These are phyloP conservation scores for Aotearoamyces nothofagi DNA, from an alignment of 2,329 filamentous ascomycete species.

Conservation along the genomic window DNA sequence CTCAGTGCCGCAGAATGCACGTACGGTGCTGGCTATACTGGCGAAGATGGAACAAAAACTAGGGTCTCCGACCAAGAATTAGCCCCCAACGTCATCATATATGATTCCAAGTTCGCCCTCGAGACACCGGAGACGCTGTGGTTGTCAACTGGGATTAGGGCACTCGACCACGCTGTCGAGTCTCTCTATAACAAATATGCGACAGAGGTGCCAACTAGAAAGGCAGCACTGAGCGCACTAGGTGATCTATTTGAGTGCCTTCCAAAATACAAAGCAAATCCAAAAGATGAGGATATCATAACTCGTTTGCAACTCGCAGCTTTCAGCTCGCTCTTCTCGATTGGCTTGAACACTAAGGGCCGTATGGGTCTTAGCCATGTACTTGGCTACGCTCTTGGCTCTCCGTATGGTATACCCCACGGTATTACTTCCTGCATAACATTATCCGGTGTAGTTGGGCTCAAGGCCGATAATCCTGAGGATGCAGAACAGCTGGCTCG, in stretches of 20 bases:
- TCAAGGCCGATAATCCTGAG: slow-evolving; percentile 29
- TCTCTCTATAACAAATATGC: slow-evolving; percentile 34
- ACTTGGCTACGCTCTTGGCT: slow-evolving; percentile 35
- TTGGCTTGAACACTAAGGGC: slow-evolving; percentile 30
- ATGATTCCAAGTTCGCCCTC: slow-evolving; percentile 33
- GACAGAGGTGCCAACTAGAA: slow-evolving; percentile 32
- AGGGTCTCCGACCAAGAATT: slow-evolving; percentile 26
- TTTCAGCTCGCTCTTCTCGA: slow-evolving; percentile 32
- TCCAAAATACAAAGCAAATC: slow-evolving; percentile 27
- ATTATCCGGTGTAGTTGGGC: slow-evolving; percentile 34
- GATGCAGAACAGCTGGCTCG: slow-evolving; percentile 29
- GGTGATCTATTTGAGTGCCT: slow-evolving; percentile 30
- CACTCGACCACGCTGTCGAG: slow-evolving; percentile 40
- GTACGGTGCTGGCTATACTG: slow-evolving; percentile 33
- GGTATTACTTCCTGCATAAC: slow-evolving; percentile 39
- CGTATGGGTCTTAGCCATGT: slow-evolving; percentile 30
- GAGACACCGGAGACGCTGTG: slow-evolving; percentile 34
- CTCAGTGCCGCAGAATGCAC: slow-evolving; percentile 39
- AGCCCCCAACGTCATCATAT: slow-evolving; percentile 32
- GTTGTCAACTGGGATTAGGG: slow-evolving; percentile 33
- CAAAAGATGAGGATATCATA: slow-evolving; percentile 29
- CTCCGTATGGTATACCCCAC: slow-evolving; percentile 38
- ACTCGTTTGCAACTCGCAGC: slow-evolving; percentile 35
- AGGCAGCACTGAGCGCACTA: slow-evolving; percentile 28
- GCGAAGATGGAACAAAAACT: slow-evolving; percentile 31